Conservation (phyloP, 2,329 filamentous ascomycete species). For the Aspergillus japonicus region DNA sequence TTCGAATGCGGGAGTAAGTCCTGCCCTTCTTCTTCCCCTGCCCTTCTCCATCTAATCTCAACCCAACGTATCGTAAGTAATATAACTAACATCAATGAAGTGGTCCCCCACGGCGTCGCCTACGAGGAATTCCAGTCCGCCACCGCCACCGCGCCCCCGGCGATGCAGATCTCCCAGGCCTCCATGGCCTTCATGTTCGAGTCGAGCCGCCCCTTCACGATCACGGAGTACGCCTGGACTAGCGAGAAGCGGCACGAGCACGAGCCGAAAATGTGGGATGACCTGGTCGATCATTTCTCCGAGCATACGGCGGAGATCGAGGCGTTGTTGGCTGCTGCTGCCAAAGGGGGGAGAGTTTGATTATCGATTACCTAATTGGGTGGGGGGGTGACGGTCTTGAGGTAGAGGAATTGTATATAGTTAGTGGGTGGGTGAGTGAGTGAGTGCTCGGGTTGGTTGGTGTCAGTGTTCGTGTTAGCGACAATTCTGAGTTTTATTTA, state of each 20-base stretch:
- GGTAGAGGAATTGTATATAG: background rate
- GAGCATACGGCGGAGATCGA: slow-evolving; percentile 49
- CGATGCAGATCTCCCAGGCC: slow-evolving; percentile 32
- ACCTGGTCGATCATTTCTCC: slow-evolving; percentile 54
- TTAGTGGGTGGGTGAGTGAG: too few relatives aligned
- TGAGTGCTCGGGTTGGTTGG: too few relatives aligned
- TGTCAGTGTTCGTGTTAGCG: background rate
- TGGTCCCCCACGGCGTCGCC: slow-evolving; percentile 38
- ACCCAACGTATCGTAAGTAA: too few relatives aligned
- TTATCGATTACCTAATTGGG: background rate
- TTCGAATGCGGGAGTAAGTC: slow-evolving; percentile 37
- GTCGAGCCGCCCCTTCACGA: slow-evolving; percentile 35
- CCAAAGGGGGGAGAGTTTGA: slow-evolving; percentile 20
- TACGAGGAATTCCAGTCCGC: slow-evolving; percentile 37
- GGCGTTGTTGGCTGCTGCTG: slow-evolving; percentile 40
- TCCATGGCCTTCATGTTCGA: slow-evolving; percentile 40
- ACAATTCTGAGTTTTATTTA: background rate
- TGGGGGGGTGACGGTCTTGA: background rate
- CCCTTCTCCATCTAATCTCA: background rate
- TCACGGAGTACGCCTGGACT: slow-evolving; percentile 38
- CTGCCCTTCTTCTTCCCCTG: background rate
- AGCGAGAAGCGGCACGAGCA: slow-evolving; percentile 46
- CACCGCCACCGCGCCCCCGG: slow-evolving; percentile 26
- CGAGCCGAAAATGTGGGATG: slow-evolving; percentile 55
- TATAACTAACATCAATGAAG: too few relatives aligned